Evolutionary conservation across 495 filamentous ascomycete species (phyloP), one percentile per base, ranked within the genome.

Genomic region (Parachaetomium inaequale): DNA sequence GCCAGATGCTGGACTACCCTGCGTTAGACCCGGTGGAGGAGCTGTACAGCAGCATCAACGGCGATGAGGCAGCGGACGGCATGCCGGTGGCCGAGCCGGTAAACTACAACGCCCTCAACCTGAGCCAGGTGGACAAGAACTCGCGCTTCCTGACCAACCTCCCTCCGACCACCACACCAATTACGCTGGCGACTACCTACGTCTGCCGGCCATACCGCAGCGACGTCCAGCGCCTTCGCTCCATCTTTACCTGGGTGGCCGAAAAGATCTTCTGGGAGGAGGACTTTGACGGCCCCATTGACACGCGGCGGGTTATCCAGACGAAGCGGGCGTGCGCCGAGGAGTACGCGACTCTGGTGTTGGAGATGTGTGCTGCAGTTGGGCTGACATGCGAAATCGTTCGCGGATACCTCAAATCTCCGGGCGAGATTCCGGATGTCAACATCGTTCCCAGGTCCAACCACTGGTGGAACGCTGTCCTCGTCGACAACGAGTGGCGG

Each of bases 251-350:
- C 11, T 99, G 93, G 93, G 90, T 96, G 29, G 85, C 92, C 21
- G 94, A 98, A 71, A 94, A 94, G 69, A 86, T 99, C 53, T 84
- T 84, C n/a, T 99, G 94, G 93, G 94, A 99, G 51, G 92, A 96
- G 67, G 90, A 91, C 49, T 90, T 90, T 62, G 92, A 96, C 67
- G 77, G 82, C 17, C 78, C 84, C 19, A 80, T 96, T 25, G 92
- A 99, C 69, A 84, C 90, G 14, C 83, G 88, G 61, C 81, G 88
- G 53, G 90, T 96, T 3, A 84, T 99, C 45, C 90, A 93, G 60
- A 87, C 84, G 28, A 91, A 88, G 69, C 81, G 95, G 59, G 94
- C 88, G 11, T 94, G 88, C 66, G 85, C 92, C n/a, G 84, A 96
- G 71, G 94, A 99, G 69, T 91, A 96, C 63, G 92, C 94, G 0